Evolutionary conservation across 1,284 basidiomycete genomes (phyloP).

Genomic region (Phellopilus nigrolimitatus): DNA sequence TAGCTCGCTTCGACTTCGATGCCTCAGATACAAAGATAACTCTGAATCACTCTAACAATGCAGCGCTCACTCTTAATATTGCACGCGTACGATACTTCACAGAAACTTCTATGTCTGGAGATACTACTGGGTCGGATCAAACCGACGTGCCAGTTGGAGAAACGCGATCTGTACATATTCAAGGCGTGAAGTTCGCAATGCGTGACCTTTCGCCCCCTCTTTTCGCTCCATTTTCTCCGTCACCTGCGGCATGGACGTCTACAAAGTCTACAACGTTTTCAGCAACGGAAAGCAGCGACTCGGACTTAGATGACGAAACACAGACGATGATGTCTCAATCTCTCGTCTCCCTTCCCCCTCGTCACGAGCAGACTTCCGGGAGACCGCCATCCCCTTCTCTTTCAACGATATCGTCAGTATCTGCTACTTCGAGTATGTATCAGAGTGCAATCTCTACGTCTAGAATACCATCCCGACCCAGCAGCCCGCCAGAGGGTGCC

Average conservation of each 20-base stretch:
- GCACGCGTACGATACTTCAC: slow-evolving; percentile 56
- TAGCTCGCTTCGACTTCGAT: slow-evolving; percentile 78
- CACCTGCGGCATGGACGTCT: neutral
- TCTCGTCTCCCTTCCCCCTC: slow-evolving; percentile 47
- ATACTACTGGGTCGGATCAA: slow-evolving; percentile 17
- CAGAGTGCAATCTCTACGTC: slow-evolving; percentile 62
- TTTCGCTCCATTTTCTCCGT: slow-evolving; percentile 22
- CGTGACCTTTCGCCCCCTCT: slow-evolving; percentile 29
- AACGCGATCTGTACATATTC: slow-evolving; percentile 44
- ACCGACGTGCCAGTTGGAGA: slow-evolving; percentile 28
- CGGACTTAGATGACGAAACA: slow-evolving; percentile 56
- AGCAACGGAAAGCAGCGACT: slow-evolving; percentile 22
- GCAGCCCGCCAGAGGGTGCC: slow-evolving; percentile 11
- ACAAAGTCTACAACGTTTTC: neutral
- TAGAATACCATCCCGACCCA: neutral
- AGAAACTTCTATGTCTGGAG: slow-evolving; percentile 26
- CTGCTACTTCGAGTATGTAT: slow-evolving; percentile 58
- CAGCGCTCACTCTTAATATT: slow-evolving; percentile 57
- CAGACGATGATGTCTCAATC: slow-evolving; percentile 73
- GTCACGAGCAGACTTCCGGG: slow-evolving; percentile 27
- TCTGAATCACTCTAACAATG: slow-evolving; percentile 54
- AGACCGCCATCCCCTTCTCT: slow-evolving; percentile 40
- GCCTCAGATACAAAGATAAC: slow-evolving; percentile 66
- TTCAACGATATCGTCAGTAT: slow-evolving; percentile 33
- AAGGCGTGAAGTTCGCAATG: slow-evolving; percentile 45